phyloP scores from a whole-genome alignment of 2,329 filamentous ascomycete species.

The Ceratocystis destructans region DNA sequence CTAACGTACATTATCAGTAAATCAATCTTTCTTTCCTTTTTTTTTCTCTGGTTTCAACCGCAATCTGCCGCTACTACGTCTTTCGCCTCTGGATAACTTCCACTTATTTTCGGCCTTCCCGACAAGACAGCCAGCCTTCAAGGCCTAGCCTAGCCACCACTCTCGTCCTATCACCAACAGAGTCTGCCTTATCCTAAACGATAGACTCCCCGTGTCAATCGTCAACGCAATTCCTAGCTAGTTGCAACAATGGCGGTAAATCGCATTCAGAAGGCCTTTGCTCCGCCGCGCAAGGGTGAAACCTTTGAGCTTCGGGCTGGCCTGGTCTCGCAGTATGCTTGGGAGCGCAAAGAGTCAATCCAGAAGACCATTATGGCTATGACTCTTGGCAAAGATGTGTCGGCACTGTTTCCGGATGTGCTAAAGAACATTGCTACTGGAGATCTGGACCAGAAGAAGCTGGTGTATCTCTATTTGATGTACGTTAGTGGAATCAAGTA shows the following conservation, averaged over 20 bases:
- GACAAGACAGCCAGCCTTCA: neutral
- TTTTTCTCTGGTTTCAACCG: neutral
- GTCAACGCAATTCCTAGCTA: neutral
- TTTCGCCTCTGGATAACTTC: neutral
- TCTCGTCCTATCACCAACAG: neutral
- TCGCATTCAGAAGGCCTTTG: slow-evolving; percentile 86
- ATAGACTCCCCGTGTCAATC: neutral
- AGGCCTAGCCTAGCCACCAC: neutral
- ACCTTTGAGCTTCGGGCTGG: slow-evolving; percentile 94
- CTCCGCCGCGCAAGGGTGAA: slow-evolving; percentile 87
- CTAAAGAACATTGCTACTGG: slow-evolving; percentile 95
- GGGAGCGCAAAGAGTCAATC: slow-evolving; percentile 96
- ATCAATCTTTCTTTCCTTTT: neutral
- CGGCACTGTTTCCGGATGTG: slow-evolving; percentile 89
- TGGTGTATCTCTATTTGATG: slow-evolving; percentile 97
- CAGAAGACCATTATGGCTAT: slow-evolving; percentile 99
- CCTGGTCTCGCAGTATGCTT: slow-evolving; percentile 95
- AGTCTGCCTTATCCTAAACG: neutral
- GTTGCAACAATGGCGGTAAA: slow-evolving; percentile 67
- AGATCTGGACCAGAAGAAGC: slow-evolving; percentile 97
- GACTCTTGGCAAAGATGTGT: slow-evolving; percentile 97
- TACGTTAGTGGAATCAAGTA: slow-evolving; percentile 31
- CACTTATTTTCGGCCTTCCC: neutral
- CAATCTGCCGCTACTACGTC: neutral
- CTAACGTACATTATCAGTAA: neutral